Percentiles rank a stretch among this genome's conserved stretches.
These are phyloP conservation scores for Phlegmacium glaucopus DNA, from an alignment of 768 basidiomycete species.

Conservation along the genomic window DNA sequence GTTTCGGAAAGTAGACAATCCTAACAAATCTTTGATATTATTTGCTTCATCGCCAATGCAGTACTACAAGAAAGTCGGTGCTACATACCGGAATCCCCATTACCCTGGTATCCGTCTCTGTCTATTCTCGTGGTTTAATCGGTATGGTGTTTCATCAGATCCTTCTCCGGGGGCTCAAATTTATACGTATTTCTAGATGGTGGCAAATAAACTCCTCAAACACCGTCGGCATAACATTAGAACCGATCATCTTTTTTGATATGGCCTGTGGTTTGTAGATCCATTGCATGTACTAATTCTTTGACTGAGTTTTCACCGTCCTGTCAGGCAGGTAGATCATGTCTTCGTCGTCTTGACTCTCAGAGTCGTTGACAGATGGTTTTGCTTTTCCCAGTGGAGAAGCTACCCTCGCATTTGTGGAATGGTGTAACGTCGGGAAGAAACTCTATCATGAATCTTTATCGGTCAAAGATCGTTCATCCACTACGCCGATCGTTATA, in stretches of 20 bases:
- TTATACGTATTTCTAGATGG: slow-evolving; percentile 23
- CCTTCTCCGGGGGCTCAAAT: too few relatives aligned
- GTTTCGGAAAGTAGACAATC: neutral
- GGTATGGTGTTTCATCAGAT: slow-evolving; percentile 23
- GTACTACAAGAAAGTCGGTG: slow-evolving; percentile 65
- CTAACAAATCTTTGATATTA: neutral
- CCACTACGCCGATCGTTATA: neutral
- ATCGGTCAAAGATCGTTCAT: slow-evolving; percentile 2
- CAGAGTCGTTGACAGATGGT: slow-evolving; percentile 5
- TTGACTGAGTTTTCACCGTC: neutral
- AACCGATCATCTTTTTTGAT: slow-evolving; percentile 46
- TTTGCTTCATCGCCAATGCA: slow-evolving; percentile 16
- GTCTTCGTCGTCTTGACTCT: neutral
- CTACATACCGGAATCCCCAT: slow-evolving; percentile 71
- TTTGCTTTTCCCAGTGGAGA: slow-evolving; percentile 47
- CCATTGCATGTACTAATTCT: slow-evolving; percentile 1
- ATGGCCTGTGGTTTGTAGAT: slow-evolving; percentile 51
- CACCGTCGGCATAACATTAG: slow-evolving; percentile 6
- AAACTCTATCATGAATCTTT: slow-evolving; percentile 15
- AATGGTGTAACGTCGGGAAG: slow-evolving; percentile 54
- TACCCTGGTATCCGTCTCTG: slow-evolving; percentile 61
- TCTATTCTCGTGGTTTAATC: slow-evolving; percentile 50
- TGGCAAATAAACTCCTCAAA: slow-evolving; percentile 32
- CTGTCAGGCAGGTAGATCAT: slow-evolving; percentile 26
- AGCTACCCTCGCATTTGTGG: slow-evolving; percentile 52